These are phyloP conservation scores for Multifurca ochricompacta DNA, from an alignment of 768 basidiomycete genomes.

Conservation along the genomic window DNA sequence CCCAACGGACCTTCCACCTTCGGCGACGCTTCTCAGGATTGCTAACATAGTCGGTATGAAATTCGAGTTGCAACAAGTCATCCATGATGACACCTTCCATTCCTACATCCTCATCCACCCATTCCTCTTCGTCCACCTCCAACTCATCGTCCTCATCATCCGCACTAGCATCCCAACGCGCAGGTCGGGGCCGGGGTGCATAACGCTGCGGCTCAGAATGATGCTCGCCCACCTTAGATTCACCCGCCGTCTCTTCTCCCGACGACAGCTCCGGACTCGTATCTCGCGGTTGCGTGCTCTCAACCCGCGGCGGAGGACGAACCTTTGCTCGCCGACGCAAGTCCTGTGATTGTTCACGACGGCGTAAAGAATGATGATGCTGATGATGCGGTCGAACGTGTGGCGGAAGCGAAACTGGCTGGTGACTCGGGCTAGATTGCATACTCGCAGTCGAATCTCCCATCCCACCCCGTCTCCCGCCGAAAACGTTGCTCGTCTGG, in stretches of 20 bases:
- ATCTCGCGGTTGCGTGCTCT: constrained; percentile 76
- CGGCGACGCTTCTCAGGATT: constrained; percentile 60
- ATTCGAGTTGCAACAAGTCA: constrained; percentile 68
- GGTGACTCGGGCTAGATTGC: constrained; percentile 64
- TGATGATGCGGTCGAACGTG: constrained; percentile 39
- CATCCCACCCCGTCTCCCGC: constrained; percentile 25
- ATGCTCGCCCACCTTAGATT: constrained; percentile 32
- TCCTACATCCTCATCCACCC: constrained; percentile 59
- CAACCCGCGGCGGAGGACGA: constrained; percentile 68
- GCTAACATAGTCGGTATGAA: constrained; percentile 61
- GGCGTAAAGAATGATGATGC: no score
- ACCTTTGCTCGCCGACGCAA: constrained; percentile 30
- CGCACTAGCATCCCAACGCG: constrained; percentile 34
- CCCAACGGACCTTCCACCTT: constrained; percentile 72
- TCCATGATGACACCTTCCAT: constrained; percentile 69
- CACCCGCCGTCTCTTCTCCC: constrained; percentile 76
- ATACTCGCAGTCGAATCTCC: constrained; percentile 47
- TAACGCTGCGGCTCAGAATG: constrained; percentile 21
- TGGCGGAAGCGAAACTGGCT: constrained; percentile 50
- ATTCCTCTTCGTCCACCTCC: constrained; percentile 27
- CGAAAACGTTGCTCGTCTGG: constrained; percentile 30
- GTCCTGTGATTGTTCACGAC: constrained; percentile 35
- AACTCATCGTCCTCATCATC: constrained; percentile 31
- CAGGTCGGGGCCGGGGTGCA: constrained; percentile 8
- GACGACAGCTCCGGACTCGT: constrained; percentile 72